Evolutionary conservation across 768 basidiomycete genomes (phyloP).

Genomic region (Hydnomerulius pinastri): DNA sequence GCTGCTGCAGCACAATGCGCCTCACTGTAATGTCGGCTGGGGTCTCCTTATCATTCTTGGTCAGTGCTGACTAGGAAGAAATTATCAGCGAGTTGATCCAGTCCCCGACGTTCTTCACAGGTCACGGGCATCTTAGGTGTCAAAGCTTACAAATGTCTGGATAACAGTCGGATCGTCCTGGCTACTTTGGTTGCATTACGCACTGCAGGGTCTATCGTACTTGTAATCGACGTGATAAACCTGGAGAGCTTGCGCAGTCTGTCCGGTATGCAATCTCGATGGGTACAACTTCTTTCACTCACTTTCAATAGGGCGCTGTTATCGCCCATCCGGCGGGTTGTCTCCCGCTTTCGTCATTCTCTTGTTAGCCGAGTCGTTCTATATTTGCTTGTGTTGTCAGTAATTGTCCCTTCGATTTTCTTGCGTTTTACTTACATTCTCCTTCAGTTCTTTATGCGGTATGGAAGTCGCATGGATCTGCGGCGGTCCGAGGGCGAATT

Average conservation of each 20-base stretch:
- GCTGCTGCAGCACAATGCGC: constrained; percentile 36
- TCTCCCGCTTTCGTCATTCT: constrained; percentile 47
- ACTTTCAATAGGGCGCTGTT: constrained; percentile 46
- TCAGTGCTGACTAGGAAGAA: constrained; percentile 16
- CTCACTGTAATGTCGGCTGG: constrained; percentile 39
- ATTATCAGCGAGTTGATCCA: not conserved
- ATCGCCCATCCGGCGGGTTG: constrained; percentile 33
- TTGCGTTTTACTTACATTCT: constrained; percentile 7
- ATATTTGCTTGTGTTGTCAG: constrained; percentile 63
- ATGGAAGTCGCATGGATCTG: constrained; percentile 52
- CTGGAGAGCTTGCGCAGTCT: constrained; percentile 45
- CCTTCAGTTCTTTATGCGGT: constrained; percentile 54
- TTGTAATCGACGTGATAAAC: constrained; percentile 42
- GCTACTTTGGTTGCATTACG: constrained; percentile 44
- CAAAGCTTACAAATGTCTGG: constrained; percentile 67
- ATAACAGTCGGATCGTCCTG: constrained; percentile 57
- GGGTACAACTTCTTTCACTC: not conserved
- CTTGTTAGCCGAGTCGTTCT: constrained; percentile 55
- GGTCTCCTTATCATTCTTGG: constrained; percentile 43
- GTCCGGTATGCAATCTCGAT: constrained; percentile 40
- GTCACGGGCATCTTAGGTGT: constrained; percentile 63
- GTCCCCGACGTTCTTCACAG: constrained; percentile 30
- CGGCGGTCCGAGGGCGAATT: constrained; percentile 55
- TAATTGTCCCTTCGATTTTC: constrained; percentile 7
- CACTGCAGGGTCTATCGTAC: constrained; percentile 41